Evolutionary conservation across 768 basidiomycete species (phyloP), one percentile per base, ranked within the genome.

Genomic region (Coprinopsis strossmayeri): DNA sequence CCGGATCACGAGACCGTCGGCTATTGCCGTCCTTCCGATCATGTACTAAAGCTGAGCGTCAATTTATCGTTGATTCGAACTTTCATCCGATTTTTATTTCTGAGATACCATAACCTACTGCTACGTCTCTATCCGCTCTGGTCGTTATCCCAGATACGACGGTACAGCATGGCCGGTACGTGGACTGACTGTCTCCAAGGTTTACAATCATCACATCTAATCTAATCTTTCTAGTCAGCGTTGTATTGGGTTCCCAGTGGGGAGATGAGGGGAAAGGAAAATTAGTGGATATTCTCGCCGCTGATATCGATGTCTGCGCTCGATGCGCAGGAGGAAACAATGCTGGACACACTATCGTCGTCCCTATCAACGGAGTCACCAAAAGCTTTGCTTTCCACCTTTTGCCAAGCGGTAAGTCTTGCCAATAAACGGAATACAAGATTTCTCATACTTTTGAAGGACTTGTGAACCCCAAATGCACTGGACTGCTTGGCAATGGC

Each of bases 251-350:
- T 30, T 69, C 88, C 28, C 91, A 94, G 61, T 94, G 91, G 91
- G 91, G 91, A 39, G 91, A 93, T 63, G 91, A 92, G 65, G 90
- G 91, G 56, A 90, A 91, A 66, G 91, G 91, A 13, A 98, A 99
- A 70, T 82, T 99, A 48, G 96, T 96, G 50, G 96, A 99, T 64
- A 91, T 99, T 61, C 78, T 99, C 55, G 79, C 93, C 32, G 89
- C 87, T 12, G 79, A 94, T 35, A 76, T 79, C 51, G 96, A 99
- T 65, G 64, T 98, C 62, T 98, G 94, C 59, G 95, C 93, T 17
- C 80, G 96, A 40, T 97, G 92, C 64, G 96, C 96, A 11, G 96
- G 96, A 12, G 96, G 96, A 10, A 98, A 97, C 72, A 99, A 99
- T 63, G 96, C 96, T 20, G 96, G 96, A 1, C 96, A 99, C 69